These are phyloP conservation scores for Penicillium lividum DNA, from an alignment of 495 filamentous ascomycete genomes.

Conservation along the genomic window DNA sequence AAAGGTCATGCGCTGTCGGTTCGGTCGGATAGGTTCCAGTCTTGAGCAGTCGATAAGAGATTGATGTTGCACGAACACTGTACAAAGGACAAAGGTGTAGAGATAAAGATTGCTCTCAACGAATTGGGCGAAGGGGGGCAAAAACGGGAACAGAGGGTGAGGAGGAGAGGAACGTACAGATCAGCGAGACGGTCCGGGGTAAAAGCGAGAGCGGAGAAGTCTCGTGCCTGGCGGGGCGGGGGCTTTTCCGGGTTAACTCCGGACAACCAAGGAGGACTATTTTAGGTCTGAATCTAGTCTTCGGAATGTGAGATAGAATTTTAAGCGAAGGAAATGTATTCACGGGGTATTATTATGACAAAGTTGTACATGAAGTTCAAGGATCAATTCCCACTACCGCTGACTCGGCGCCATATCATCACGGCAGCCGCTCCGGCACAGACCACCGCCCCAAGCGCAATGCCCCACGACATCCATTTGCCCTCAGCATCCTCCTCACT, in stretches of 20 bases:
- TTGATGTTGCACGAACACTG: neutral
- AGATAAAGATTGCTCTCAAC: neutral
- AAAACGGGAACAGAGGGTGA: neutral
- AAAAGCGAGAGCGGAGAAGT: conserved; percentile 32
- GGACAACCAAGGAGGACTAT: neutral
- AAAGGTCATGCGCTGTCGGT: neutral
- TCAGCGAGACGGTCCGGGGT: conserved; percentile 30
- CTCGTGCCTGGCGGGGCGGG: conserved; percentile 29
- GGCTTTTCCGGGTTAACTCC: conserved; percentile 20
- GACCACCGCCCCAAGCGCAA: conserved; percentile 77
- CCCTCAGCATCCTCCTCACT: conserved; percentile 76
- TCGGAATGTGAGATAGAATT: neutral
- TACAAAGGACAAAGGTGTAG: neutral
- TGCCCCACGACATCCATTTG: conserved; percentile 80
- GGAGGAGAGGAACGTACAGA: conserved; percentile 16
- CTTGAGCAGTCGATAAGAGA: neutral
- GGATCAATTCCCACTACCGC: conserved; percentile 35
- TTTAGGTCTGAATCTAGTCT: neutral
- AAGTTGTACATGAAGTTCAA: conserved; percentile 1
- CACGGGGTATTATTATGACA: conserved; percentile 25
- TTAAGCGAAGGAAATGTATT: neutral
- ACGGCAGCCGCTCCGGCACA: conserved; percentile 80
- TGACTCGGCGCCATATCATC: conserved; percentile 67
- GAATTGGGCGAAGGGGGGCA: neutral
- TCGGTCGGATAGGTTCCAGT: neutral